Percentiles rank a stretch among this genome's conserved stretches.
Conservation (phyloP, 495 filamentous ascomycete genomes). For the Neurospora sp. region DNA sequence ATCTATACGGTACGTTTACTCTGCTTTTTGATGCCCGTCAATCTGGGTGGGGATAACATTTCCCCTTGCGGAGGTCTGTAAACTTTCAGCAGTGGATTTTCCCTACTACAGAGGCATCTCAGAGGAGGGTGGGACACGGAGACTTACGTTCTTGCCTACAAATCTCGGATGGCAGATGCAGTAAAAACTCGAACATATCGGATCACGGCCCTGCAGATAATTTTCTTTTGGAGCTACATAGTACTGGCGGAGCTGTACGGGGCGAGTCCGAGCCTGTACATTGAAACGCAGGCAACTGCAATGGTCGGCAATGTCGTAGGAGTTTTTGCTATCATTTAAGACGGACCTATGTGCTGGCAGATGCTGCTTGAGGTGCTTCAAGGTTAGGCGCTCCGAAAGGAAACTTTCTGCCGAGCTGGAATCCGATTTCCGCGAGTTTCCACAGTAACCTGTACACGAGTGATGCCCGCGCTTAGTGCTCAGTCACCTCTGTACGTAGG, state of each 20-base stretch:
- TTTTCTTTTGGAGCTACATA: neutral
- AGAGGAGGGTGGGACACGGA: neutral
- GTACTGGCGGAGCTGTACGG: too few species aligned
- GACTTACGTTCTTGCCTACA: too few species aligned
- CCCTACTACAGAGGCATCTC: neutral
- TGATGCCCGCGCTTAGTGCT: too few species aligned
- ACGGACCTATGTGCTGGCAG: neutral
- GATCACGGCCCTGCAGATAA: neutral
- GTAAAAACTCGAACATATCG: neutral
- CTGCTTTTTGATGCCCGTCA: neutral
- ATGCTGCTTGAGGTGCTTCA: neutral
- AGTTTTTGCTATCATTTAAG: neutral
- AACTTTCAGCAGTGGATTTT: neutral
- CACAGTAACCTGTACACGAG: too few species aligned
- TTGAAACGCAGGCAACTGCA: neutral
- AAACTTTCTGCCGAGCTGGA: neutral
- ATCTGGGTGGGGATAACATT: neutral
- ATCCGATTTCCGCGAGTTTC: too few species aligned
- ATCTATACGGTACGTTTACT: neutral
- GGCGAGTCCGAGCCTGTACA: too few species aligned
- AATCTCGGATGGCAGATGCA: neutral
- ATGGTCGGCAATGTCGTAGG: neutral
- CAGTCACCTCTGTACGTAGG: too few species aligned
- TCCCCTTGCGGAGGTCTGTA: neutral
- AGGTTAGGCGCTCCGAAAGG: neutral